Conservation (phyloP, 805 yeast species). For the Candida quercuum region DNA sequence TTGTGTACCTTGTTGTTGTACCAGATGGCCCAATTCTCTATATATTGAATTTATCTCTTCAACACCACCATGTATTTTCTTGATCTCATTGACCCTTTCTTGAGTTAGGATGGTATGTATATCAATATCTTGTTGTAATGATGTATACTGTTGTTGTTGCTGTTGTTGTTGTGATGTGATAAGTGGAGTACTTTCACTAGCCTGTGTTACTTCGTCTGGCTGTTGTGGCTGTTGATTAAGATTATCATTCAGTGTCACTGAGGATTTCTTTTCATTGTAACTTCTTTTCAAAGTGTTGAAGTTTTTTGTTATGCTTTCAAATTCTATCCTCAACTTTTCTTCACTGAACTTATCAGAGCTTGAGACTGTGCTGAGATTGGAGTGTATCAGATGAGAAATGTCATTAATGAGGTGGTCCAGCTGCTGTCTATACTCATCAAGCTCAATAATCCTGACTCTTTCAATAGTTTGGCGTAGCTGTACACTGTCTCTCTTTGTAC, state of each 20-base stretch:
- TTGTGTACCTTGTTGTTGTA: conserved; percentile 79
- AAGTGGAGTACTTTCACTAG: background rate
- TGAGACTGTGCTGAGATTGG: conserved; percentile 9
- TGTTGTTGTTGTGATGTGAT: conserved; percentile 13
- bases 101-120: conserved; percentile 60
- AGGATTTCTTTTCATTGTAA: conserved; percentile 45
- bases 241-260: conserved; percentile 30
- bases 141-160: conserved; percentile 30
- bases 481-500: conserved; percentile 38
- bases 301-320: conserved; percentile 42
- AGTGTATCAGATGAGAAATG: conserved; percentile 15
- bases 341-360: conserved; percentile 23
- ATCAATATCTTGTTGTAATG: conserved; percentile 48
- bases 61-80: conserved; percentile 70
- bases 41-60: conserved; percentile 82
- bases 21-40: conserved; percentile 71
- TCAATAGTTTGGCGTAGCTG: conserved; percentile 30
- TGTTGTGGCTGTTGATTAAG: conserved; percentile 7
- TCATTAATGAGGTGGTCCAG: conserved; percentile 28
- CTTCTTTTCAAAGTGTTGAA: conserved; percentile 37
- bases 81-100: conserved; percentile 70
- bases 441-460: conserved; percentile 11
- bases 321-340: conserved; percentile 49
- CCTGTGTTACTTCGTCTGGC: background rate
- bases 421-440: conserved; percentile 24